Conservation (phyloP, 192 early-diverging fungal genomes). For the Paraglomus brasilianum region DNA sequence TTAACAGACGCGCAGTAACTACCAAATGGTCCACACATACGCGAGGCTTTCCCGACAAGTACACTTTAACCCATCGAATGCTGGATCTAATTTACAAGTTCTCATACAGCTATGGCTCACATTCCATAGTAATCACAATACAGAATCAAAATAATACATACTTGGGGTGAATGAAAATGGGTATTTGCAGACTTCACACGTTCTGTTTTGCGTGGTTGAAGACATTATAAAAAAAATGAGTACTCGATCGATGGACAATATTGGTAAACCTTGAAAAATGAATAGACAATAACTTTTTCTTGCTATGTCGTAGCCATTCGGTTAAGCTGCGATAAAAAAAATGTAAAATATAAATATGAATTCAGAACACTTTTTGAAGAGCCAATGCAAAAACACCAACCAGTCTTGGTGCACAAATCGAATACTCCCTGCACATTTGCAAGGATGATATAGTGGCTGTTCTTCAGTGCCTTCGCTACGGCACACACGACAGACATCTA, state of each 20-base stretch:
- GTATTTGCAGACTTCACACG: constrained; percentile 92
- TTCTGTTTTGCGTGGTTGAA: constrained; percentile 45
- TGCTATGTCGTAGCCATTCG: constrained; percentile 82
- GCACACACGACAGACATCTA: constrained; percentile 81
- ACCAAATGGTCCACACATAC: too few relatives aligned
- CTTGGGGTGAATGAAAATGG: constrained; percentile 81
- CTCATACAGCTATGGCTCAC: neutral
- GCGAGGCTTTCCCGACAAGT: too few relatives aligned
- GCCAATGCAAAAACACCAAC: constrained; percentile 36
- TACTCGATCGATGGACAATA: neutral
- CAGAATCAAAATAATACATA: constrained; percentile 38
- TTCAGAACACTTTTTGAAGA: neutral
- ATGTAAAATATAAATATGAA: neutral
- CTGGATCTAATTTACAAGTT: neutral
- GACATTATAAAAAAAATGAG: constrained; percentile 1
- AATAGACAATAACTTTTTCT: constrained; percentile 58
- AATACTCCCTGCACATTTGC: constrained; percentile 95
- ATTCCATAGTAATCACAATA: neutral
- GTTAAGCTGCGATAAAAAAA: constrained; percentile 50
- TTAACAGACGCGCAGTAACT: too few relatives aligned
- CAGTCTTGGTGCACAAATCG: constrained; percentile 93
- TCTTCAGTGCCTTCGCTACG: constrained; percentile 71
- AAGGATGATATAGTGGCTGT: constrained; percentile 89
- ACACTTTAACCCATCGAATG: too few relatives aligned
- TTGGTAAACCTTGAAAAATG: neutral